Evolutionary conservation across 2,329 filamentous ascomycete genomes (phyloP), one percentile per base, ranked within the genome.

Genomic region (Fusarium caatingaense): DNA sequence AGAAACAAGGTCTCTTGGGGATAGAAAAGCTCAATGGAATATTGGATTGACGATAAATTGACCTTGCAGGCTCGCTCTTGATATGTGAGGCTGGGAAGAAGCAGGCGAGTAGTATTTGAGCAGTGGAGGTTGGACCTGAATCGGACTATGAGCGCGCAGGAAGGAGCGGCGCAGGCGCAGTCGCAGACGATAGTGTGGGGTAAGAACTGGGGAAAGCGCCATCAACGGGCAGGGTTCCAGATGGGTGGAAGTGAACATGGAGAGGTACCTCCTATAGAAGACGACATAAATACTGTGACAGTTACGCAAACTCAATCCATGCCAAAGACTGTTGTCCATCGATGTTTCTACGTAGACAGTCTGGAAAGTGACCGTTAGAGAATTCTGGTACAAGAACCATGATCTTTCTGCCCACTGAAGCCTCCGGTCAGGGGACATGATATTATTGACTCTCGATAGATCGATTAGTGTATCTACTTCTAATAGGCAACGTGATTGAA

Each of bases 191-290:
- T 70, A 63, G 69, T 72, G 69, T 72, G 69, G 69, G 69, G 69
- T 72, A 72, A 66, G 61, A 72, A 70, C 66, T 62, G 69, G 69
- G 68, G 67, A 65, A 71, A 67, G 50, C 55, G 44, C 55, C 51
- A 34, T 54, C 25, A 48, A 63, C 47, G 27, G 61, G 42, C 66
- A 58, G 51, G 67, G 66, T 50, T 54, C 55, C 30, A 53, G 41
- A 37, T 37, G 34, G 34, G n/a, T n/a, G 34, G 34, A 64, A 59
- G 48, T 46, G 13, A 32, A 27, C 32, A 16, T 45, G 37, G n/a
- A 62, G 57, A 37, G 10, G 20, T 23, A 49, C 48, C 28, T 37
- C 34, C 18, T 28, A 20, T 32, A 27, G 9, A 15, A 18, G 28
- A 10, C 47, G 60, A 42, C 60, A 51, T 42, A 34, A 47, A 50